phyloP scores from a whole-genome alignment of 352 stramenopile genomes.

The Elongisporangium anandrum region DNA sequence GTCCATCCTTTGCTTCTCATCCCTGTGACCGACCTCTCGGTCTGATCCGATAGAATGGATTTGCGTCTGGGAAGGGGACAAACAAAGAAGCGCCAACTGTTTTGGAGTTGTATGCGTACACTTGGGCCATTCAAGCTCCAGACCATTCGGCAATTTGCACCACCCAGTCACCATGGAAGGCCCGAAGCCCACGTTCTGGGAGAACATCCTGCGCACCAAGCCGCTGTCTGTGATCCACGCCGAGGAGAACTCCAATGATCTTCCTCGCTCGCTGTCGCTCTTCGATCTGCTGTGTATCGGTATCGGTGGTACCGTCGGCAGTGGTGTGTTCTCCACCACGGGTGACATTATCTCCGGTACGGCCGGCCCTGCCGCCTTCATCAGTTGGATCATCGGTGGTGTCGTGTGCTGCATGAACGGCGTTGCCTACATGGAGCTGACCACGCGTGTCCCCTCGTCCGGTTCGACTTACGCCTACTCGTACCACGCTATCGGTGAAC shows the following conservation, averaged over 20 bases:
- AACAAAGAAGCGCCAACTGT: not conserved
- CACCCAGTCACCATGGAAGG: not conserved
- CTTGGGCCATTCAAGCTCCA: not conserved
- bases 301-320: constrained; percentile 90
- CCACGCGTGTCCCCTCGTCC: constrained; percentile 80
- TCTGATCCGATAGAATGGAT: not conserved
- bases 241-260: constrained; percentile 63
- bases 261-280: constrained; percentile 67
- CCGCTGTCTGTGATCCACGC: constrained; percentile 70
- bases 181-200: constrained; percentile 30
- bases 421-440: constrained; percentile 90
- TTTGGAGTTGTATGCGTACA: not conserved
- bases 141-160: not conserved
- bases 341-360: constrained; percentile 68
- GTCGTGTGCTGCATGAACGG: constrained; percentile 78
- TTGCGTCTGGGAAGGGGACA: not conserved
- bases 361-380: constrained; percentile 71
- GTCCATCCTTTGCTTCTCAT: not conserved
- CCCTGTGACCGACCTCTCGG: not conserved
- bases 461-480: constrained; percentile 92
- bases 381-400: constrained; percentile 83
- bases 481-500: constrained; percentile 91
- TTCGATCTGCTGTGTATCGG: constrained; percentile 91
- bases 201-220: constrained; percentile 66
- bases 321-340: constrained; percentile 88